phyloP scores from a whole-genome alignment of 176 grass and related monocot species.

The Hsuehochloa calcarea region DNA sequence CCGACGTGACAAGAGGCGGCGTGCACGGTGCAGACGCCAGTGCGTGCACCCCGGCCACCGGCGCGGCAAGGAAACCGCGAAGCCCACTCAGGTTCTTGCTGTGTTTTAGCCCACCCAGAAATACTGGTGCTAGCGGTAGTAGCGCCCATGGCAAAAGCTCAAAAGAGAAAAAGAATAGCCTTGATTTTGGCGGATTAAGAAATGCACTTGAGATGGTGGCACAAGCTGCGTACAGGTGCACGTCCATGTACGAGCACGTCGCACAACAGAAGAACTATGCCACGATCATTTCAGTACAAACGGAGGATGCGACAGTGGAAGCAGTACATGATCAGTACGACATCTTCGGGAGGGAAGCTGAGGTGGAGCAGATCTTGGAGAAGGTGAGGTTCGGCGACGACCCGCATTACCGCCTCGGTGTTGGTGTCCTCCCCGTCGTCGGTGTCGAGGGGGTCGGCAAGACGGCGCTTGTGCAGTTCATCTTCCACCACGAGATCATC shows the following conservation, averaged over 20 bases:
- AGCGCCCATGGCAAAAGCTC: background rate
- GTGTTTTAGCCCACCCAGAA: slow-evolving; percentile 43
- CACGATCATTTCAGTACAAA: background rate
- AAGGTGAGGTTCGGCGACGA: slow-evolving; percentile 22
- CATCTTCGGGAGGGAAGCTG: slow-evolving; percentile 35
- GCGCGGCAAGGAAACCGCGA: slow-evolving; percentile 14
- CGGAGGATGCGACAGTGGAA: background rate
- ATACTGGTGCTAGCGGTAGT: background rate
- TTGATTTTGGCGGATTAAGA: background rate
- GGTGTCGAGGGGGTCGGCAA: slow-evolving; percentile 32
- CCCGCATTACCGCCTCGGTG: slow-evolving; percentile 29
- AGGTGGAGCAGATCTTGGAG: slow-evolving; percentile 36
- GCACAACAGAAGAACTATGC: slow-evolving; percentile 27
- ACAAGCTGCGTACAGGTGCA: slow-evolving; percentile 40
- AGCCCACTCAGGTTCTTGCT: slow-evolving; percentile 40
- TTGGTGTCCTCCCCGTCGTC: slow-evolving; percentile 33
- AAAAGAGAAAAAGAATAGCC: background rate
- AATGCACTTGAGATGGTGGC: slow-evolving; percentile 30
- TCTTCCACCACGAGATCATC: slow-evolving; percentile 35
- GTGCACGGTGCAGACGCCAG: background rate
- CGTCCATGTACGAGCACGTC: slow-evolving; percentile 30
- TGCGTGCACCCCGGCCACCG: background rate
- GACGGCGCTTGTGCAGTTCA: slow-evolving; percentile 26
- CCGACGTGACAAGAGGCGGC: background rate
- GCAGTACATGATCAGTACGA: background rate